Base-by-base conservation (phyloP, 768 basidiomycete species). In the Suillus placidus region DNA sequence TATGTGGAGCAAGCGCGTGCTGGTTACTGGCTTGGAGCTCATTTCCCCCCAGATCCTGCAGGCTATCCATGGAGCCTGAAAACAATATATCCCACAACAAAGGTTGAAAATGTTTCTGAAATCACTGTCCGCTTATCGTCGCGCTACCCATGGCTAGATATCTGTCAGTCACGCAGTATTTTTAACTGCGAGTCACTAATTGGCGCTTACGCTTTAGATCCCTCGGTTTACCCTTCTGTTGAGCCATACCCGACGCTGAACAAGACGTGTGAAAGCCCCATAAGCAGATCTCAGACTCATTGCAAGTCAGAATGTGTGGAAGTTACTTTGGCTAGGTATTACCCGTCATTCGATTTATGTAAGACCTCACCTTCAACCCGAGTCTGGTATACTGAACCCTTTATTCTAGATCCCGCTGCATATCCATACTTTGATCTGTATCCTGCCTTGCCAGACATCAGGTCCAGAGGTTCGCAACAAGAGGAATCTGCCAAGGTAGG, bases 381-480 rank as follows among this genome's bases (percentile, higher is more conserved):
- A 63, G 38, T 40, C 40, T 38, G 35, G 32, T 61, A 2, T 35
- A 42, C 40, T 66, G 32, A 57, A 66, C 14, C 20, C 9, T 37
- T 32, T n/a, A 18, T 35, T 20, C 26, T 57, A 70, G 66, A 80
- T 70, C 73, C 77, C 6, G 70, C 71, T 1, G 68, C 75, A 2
- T 85, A 84, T 72, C 83, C 79, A 42, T 61, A 76, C 67, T 76
- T 80, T 60, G 67, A 78, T 23, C 43, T 71, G 63, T 65, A 70
- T 57, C 67, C 62, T 30, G 34, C 62, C 45, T 54, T 65, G 40
- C 68, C 71, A 63, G 7, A 32, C 12, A 32, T 60, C 12, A 35
- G 20, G 35, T 23, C 26, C 18, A 4, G 16, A 40, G 12, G 26
- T 42, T 42, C 26, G 6, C 58, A 40, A n/a, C 26, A 42, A 42